These are phyloP conservation scores for Yamadazyma paraphyllophila DNA, from an alignment of 805 yeast genomes.

Conservation along the genomic window DNA sequence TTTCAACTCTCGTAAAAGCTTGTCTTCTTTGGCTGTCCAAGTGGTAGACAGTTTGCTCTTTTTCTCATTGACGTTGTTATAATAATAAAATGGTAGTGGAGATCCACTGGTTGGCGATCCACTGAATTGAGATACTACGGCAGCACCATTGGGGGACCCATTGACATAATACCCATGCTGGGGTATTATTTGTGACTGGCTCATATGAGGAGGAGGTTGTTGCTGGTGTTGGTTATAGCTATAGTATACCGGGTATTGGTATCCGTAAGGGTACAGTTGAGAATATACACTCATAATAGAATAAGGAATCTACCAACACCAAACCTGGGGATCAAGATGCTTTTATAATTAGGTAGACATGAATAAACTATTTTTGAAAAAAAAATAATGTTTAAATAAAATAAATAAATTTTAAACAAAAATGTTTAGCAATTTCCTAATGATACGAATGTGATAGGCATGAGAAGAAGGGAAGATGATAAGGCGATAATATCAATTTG, in stretches of 20 bases:
- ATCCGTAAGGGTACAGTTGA: slow-evolving; percentile 11
- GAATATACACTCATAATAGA: slow-evolving; percentile 13
- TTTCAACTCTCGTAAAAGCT: slow-evolving; percentile 68
- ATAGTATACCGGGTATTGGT: slow-evolving; percentile 13
- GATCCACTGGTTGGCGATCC: not conserved
- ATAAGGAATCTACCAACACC: too few species aligned
- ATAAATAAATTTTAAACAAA: not conserved
- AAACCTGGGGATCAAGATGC: slow-evolving; percentile 2
- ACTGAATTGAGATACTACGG: slow-evolving; percentile 1
- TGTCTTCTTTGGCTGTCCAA: slow-evolving; percentile 80
- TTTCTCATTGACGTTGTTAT: slow-evolving; percentile 18
- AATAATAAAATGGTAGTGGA: slow-evolving; percentile 14
- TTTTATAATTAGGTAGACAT: not conserved
- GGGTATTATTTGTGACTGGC: not conserved
- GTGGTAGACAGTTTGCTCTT: slow-evolving; percentile 40
- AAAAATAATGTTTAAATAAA: not conserved
- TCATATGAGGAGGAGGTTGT: not conserved
- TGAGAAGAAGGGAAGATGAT: not conserved
- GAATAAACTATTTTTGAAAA: not conserved
- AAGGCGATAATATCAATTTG: slow-evolving; percentile 1
- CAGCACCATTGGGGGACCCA: not conserved
- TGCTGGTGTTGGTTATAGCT: slow-evolving; percentile 3
- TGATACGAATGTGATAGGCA: slow-evolving; percentile 5
- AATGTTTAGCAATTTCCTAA: not conserved
- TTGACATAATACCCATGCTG: not conserved